Evolutionary conservation across 805 yeast genomes (phyloP).

Genomic region (Saturnispora quitensis): DNA sequence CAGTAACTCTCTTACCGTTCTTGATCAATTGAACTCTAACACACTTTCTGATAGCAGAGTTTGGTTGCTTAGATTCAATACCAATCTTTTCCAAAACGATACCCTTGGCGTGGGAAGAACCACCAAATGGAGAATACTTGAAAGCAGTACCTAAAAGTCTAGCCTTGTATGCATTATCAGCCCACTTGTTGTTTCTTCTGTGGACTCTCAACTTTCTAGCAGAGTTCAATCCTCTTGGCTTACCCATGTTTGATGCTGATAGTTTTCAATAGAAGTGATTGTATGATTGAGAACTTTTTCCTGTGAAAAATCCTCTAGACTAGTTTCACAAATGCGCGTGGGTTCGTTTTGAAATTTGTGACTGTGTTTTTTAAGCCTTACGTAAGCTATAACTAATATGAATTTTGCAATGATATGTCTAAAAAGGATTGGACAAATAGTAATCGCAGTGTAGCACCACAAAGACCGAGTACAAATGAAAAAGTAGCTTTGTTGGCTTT

Average conservation of each 20-base stretch:
- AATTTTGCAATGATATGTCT: no score
- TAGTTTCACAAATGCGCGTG: not conserved
- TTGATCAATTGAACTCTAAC: conserved; percentile 99
- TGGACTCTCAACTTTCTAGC: conserved; percentile 99
- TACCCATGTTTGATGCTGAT: conserved; percentile 43
- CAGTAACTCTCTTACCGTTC: conserved; percentile 99
- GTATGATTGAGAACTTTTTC: not conserved
- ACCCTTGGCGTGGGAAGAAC: conserved; percentile 99
- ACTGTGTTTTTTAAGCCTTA: not conserved
- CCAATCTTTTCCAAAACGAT: conserved; percentile 99
- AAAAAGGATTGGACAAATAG: no score
- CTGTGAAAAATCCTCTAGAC: conserved; percentile 1
- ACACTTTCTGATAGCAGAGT: conserved; percentile 99
- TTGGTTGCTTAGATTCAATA: conserved; percentile 99
- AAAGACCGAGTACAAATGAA: no score
- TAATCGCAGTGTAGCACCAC: no score
- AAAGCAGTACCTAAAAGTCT: conserved; percentile 99
- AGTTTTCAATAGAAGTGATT: not conserved
- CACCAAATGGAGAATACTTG: conserved; percentile 99
- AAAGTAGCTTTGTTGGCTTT: no score
- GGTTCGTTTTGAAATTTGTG: not conserved
- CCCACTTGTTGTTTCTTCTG: conserved; percentile 99
- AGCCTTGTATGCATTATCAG: conserved; percentile 95
- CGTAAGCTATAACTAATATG: not conserved
- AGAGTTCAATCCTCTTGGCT: conserved; percentile 99